phyloP scores from a whole-genome alignment of 345 rosid genomes.

The Noccaea caerulescens region DNA sequence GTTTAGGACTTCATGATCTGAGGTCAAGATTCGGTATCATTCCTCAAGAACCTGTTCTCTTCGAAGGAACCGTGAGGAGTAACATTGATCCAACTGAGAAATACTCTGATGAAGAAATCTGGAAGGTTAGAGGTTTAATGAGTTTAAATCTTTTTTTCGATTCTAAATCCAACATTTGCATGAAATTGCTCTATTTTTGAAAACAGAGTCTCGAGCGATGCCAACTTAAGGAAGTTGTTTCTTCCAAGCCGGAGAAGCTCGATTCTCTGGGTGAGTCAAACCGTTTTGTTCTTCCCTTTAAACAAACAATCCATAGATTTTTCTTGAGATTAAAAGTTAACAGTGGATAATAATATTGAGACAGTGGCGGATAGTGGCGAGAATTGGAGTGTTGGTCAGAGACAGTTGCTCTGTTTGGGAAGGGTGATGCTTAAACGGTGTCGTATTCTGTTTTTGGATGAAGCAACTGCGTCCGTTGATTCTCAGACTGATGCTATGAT shows the following conservation, averaged over 20 bases:
- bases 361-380: constrained; percentile 89
- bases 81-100: constrained; percentile 86
- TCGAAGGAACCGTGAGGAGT: constrained; percentile 96
- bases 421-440: constrained; percentile 86
- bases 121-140: constrained; percentile 63
- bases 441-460: constrained; percentile 80
- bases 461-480: constrained; percentile 96
- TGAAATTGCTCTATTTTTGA: constrained; percentile 2
- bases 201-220: constrained; percentile 83
- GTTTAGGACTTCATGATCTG: constrained; percentile 86
- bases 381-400: constrained; percentile 98
- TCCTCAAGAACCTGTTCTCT: constrained; percentile 97
- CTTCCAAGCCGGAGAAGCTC: constrained; percentile 79
- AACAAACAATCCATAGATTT: not conserved
- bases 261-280: constrained; percentile 65
- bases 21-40: constrained; percentile 94
- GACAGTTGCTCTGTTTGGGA: constrained; percentile 91
- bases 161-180: constrained; percentile 2
- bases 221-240: constrained; percentile 78
- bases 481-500: constrained; percentile 90
- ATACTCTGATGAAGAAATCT: constrained; percentile 83
- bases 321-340: not conserved
- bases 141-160: not conserved
- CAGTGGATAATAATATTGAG: not conserved
- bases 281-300: not conserved